Base-by-base conservation (phyloP, 306 rosid species). In the Pueraria montana region DNA sequence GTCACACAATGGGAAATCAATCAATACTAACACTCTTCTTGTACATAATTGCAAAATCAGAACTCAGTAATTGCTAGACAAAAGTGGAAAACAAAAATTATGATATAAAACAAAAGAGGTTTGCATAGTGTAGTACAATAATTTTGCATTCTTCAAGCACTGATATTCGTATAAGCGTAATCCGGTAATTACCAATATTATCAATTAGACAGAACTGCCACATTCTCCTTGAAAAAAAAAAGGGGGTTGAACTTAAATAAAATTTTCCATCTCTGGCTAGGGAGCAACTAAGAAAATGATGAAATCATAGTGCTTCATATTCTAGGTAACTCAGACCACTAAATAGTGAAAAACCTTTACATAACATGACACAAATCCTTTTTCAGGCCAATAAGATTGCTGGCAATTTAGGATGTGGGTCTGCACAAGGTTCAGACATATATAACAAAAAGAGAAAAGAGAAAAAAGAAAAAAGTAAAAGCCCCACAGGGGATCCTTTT, bases 391-490 rank as follows among this genome's bases (percentile, higher is more conserved):
- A 56, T 18, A 40, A 30, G 20, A 7, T 45, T 32, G 50, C 11
- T 63, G 55, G 4, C 11, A 69, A 55, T 38, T 80, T 55, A 42
- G 69, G 61, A 26, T 24, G 76, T 36, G 11, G 56, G 70, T 48
- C 21, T 66, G 66, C n/a, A 49, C 49, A 71, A 42, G 40, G 46
- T 45, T 81, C 30, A 72, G 30, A 81, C 40, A 72, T 63, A 45
- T n/a, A 63, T 45, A 48, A 14, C 34, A 48, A 20, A 17, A 26
- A 40, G 53, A 27, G 12, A 12, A 71, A 71, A 46, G 5, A n/a
- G n/a, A n/a, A n/a, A n/a, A n/a, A n/a, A n/a, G n/a, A n/a, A 46
- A 38, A 67, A 66, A 36, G 40, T n/a, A 14, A 18, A 66, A 61
- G 8, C 36, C 66, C 34, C 12, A 6, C 16, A 24, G 36, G 11